Conservation (phyloP, 2,329 filamentous ascomycete species). For the Paracorniculantispora psalliotae region DNA sequence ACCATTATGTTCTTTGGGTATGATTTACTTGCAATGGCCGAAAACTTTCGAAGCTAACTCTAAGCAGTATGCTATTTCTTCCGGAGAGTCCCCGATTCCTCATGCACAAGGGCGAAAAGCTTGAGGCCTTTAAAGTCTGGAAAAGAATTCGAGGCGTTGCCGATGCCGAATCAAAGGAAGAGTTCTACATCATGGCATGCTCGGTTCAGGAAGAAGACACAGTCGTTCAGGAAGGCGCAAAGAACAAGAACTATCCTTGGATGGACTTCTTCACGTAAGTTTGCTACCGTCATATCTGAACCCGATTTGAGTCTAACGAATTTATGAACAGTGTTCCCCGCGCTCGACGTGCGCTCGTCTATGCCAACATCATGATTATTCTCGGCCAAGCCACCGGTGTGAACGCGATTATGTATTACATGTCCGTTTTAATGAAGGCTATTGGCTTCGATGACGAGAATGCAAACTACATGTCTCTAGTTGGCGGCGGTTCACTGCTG, state of each 20-base stretch:
- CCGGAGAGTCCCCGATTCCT: constrained; percentile 65
- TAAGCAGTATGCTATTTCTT: constrained; percentile 64
- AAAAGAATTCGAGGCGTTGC: constrained; percentile 63
- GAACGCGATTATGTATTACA: constrained; percentile 69
- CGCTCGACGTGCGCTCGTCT: constrained; percentile 60
- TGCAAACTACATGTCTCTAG: constrained; percentile 69
- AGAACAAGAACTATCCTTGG: constrained; percentile 59
- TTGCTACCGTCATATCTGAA: not conserved
- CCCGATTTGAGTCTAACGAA: not conserved
- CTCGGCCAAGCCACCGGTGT: constrained; percentile 67
- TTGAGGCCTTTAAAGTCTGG: constrained; percentile 58
- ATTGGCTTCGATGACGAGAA: constrained; percentile 60
- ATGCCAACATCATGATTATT: constrained; percentile 66
- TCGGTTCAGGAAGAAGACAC: constrained; percentile 54
- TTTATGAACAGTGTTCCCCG: constrained; percentile 44
- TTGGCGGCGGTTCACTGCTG: constrained; percentile 63
- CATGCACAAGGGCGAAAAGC: constrained; percentile 56
- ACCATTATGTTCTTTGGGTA: constrained; percentile 34
- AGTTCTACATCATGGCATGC: constrained; percentile 69
- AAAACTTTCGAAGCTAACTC: constrained; percentile 36
- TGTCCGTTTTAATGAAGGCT: constrained; percentile 61
- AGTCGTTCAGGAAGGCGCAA: constrained; percentile 43
- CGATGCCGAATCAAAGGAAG: constrained; percentile 54
- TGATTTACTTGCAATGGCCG: constrained; percentile 35
- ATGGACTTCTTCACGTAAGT: constrained; percentile 63